A percentile compares a stretch with the other conserved stretches of the same genome.
phyloP scores from a whole-genome alignment of 352 stramenopile species.

The Phytophthora pluvialis region DNA sequence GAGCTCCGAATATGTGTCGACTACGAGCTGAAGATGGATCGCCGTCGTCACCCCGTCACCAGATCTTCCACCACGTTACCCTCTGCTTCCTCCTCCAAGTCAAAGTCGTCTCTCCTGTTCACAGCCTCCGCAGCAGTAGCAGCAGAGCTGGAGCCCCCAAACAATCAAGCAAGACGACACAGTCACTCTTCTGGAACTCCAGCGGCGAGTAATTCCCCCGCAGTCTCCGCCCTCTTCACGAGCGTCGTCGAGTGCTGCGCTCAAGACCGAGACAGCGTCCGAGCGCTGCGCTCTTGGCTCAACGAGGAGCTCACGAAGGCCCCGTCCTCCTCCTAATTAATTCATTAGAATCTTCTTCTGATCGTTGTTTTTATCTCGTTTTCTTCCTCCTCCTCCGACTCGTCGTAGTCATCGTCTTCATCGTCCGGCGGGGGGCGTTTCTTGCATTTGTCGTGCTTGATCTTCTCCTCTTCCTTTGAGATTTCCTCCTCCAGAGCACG shows the following conservation, averaged over 20 bases:
- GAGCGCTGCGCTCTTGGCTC: conserved; percentile 43
- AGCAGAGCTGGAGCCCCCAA: background rate
- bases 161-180: conserved; percentile 7
- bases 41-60: conserved; percentile 39
- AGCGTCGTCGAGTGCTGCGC: conserved; percentile 56
- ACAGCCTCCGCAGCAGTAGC: conserved; percentile 12
- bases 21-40: conserved; percentile 52
- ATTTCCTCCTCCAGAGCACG: conserved; percentile 48
- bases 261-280: conserved; percentile 52
- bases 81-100: conserved; percentile 14
- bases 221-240: conserved; percentile 45
- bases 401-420: conserved; percentile 45
- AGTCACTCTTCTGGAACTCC: conserved; percentile 2
- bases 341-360: background rate
- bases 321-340: background rate
- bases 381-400: conserved; percentile 39
- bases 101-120: conserved; percentile 17
- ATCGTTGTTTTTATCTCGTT: background rate
- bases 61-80: conserved; percentile 7
- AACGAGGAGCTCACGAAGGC: conserved; percentile 57
- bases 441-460: conserved; percentile 16
- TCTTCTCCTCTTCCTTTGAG: conserved; percentile 27
- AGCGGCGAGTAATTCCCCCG: conserved; percentile 11
- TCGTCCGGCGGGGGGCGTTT: conserved; percentile 22
- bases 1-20: conserved; percentile 61